Evolutionary conservation across 257 asterid species (phyloP).

Genomic region (Haberlea rhodopensis): DNA sequence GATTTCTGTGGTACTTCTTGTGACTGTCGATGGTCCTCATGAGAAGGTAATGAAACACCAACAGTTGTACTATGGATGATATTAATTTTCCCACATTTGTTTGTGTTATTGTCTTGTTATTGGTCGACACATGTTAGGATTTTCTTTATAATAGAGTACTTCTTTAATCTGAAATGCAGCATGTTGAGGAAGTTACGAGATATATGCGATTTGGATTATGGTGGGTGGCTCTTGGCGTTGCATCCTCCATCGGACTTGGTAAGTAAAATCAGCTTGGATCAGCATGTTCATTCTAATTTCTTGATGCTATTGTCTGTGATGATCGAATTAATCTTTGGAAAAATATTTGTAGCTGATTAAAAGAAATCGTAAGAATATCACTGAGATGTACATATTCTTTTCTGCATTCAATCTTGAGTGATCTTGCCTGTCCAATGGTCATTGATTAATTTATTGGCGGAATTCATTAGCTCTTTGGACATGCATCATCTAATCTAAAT

Average conservation of each 20-base stretch:
- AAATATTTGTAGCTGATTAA: neutral
- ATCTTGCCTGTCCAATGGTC: neutral
- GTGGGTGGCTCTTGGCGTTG: constrained; percentile 98
- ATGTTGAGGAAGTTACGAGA: constrained; percentile 60
- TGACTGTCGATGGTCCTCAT: constrained; percentile 47
- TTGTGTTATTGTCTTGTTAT: constrained; percentile 7
- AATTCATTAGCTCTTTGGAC: neutral
- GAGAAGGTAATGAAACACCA: constrained; percentile 45
- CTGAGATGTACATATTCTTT: neutral
- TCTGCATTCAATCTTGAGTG: neutral
- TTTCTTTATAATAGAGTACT: neutral
- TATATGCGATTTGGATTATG: constrained; percentile 77
- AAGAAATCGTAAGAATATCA: neutral
- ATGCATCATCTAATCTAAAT: constrained; percentile 2
- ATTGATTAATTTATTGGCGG: neutral
- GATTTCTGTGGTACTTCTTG: constrained; percentile 40
- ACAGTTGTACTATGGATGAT: neutral
- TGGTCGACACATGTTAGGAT: constrained; percentile 21
- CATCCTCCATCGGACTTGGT: constrained; percentile 98
- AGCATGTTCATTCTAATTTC: constrained; percentile 11
- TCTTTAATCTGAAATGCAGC: constrained; percentile 43
- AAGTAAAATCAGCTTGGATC: constrained; percentile 28
- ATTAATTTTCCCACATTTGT: constrained; percentile 6
- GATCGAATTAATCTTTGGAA: neutral
- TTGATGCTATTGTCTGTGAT: constrained; percentile 10